Evolutionary conservation across 495 filamentous ascomycete species (phyloP), one percentile per base, ranked within the genome.

Genomic region (Podospora conica): DNA sequence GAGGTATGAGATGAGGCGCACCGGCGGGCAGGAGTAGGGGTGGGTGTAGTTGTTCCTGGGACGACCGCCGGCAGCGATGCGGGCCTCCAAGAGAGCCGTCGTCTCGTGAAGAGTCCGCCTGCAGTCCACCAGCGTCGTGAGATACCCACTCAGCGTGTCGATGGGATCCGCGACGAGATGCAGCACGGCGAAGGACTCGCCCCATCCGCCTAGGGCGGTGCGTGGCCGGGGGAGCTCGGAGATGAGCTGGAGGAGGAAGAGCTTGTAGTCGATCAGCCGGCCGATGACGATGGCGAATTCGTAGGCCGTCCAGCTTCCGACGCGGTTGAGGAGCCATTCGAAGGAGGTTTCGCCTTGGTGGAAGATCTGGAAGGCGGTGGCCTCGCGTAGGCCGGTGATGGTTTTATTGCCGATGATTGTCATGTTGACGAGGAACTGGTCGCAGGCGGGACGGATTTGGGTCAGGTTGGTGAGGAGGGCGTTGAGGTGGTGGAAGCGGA

Each of bases 211-310:
- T 11, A 60, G 58, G 2, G 58, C 15, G 0, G 58, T 28, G 1
- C 25, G 58, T 8, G 58, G 25, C 7, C 58, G 58, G 0, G 58
- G 25, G 3, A 60, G 28, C 3, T 60, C 28, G 1, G 31, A 29
- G 21, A 60, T 29, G 1, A 60, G 21, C 8, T 29, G 25, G 3
- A 40, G 10, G 18, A 60, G 28, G 8, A 27, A 27, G 3, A 60
- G 22, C 58, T 60, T 60, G 58, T 28, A 60, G 58, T 33, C 58
- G 58, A 60, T 31, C 10, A 60, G 58, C 5, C 58, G 24, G 25
- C 58, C 29, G 1, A 60, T 9, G 6, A 24, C 28, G 1, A 21
- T 22, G 15, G 27, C 31, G 0, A 1, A 4, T 0, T 15, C 23
- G 29, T 60, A 48, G 8, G 6, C 9, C 4, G 2, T 31, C 58